Evolutionary conservation across 176 grass and related monocot species (phyloP).

Genomic region (Zea luxurians): DNA sequence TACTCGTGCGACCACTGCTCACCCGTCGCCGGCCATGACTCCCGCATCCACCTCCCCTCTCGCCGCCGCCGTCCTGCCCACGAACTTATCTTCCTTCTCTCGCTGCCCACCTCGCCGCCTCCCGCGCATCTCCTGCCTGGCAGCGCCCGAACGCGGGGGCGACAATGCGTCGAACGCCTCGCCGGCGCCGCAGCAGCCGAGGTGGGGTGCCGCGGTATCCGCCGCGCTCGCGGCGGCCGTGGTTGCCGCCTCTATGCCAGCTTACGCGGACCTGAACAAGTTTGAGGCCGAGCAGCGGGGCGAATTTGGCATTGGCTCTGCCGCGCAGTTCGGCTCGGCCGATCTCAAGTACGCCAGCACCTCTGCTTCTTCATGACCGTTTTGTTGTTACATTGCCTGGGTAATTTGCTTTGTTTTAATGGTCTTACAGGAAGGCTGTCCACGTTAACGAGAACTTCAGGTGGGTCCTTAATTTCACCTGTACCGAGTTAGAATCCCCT

Average conservation of each 20-base stretch:
- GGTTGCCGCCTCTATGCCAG: slow-evolving; percentile 44
- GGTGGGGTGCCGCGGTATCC: slow-evolving; percentile 65
- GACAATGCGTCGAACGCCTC: slow-evolving; percentile 46
- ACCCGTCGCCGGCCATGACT: slow-evolving; percentile 45
- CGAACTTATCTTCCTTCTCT: not conserved
- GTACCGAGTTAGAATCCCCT: not conserved
- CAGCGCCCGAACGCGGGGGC: slow-evolving; percentile 19
- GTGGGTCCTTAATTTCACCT: slow-evolving; percentile 39
- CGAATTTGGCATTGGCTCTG: slow-evolving; percentile 89
- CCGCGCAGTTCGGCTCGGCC: slow-evolving; percentile 89
- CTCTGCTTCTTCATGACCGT: slow-evolving; percentile 8
- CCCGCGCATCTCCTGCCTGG: slow-evolving; percentile 57
- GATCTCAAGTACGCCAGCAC: slow-evolving; percentile 71
- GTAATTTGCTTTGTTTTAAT: slow-evolving; percentile 9
- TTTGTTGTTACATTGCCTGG: not conserved
- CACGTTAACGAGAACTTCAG: slow-evolving; percentile 95
- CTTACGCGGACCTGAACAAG: slow-evolving; percentile 78
- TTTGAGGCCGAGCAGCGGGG: slow-evolving; percentile 84
- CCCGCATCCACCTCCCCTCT: slow-evolving; percentile 56
- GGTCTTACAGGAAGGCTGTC: slow-evolving; percentile 64
- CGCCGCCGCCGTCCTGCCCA: slow-evolving; percentile 31
- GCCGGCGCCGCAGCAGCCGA: slow-evolving; percentile 44
- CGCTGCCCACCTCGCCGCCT: not conserved
- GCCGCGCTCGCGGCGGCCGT: slow-evolving; percentile 65
- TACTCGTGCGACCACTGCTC: not conserved